phyloP scores from a whole-genome alignment of 805 yeast species.

The Metahyphopichia silvanorum region DNA sequence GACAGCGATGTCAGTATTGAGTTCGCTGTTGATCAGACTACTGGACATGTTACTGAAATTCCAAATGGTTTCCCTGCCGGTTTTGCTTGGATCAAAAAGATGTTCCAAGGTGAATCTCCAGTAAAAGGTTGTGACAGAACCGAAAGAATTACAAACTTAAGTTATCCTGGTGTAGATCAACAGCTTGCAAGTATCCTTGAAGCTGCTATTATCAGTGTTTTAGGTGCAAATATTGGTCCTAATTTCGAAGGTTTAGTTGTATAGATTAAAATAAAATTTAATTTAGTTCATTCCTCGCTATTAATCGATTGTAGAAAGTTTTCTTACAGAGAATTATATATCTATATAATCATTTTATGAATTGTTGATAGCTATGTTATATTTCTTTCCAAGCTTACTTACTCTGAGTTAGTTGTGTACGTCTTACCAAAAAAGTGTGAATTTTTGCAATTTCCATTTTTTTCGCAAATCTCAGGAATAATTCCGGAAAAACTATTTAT shows the following conservation, averaged over 20 bases:
- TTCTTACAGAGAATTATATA: too few relatives aligned
- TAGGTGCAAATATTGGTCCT: conserved; percentile 16
- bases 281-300: too few relatives aligned
- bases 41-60: conserved; percentile 7
- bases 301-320: too few relatives aligned
- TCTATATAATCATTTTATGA: too few relatives aligned
- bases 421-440: too few relatives aligned
- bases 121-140: conserved; percentile 47
- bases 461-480: too few relatives aligned
- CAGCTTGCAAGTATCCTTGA: conserved; percentile 28
- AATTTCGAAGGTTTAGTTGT: conserved; percentile 34
- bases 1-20: conserved; percentile 4
- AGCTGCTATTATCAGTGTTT: conserved; percentile 12
- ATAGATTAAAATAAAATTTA: too few relatives aligned
- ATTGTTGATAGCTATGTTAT: too few relatives aligned
- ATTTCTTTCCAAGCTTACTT: too few relatives aligned
- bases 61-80: conserved; percentile 18
- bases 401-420: too few relatives aligned
- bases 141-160: conserved; percentile 47
- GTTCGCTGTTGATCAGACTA: conserved; percentile 3
- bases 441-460: too few relatives aligned
- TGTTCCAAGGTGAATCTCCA: conserved; percentile 38
- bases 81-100: conserved; percentile 14
- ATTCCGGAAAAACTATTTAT: too few relatives aligned
- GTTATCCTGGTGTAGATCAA: conserved; percentile 41